Evolutionary conservation across 805 yeast genomes (phyloP), one percentile per base, ranked within the genome.

Genomic region (Lipomyces kockii): DNA sequence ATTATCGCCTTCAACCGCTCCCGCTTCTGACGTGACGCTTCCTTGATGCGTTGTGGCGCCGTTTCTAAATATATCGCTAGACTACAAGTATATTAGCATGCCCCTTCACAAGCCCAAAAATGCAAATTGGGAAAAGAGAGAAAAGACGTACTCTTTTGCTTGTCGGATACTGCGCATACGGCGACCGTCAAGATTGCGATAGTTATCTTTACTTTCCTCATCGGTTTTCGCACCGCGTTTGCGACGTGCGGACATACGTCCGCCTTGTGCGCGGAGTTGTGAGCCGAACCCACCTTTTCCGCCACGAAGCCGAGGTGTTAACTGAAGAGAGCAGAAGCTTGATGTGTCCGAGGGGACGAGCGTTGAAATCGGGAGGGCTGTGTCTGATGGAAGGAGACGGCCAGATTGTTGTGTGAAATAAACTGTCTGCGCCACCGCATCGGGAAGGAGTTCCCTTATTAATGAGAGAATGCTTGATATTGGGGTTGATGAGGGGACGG

Each of bases 271-370:
- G 51, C 80, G 78, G 61, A 83, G 73, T 70, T 78, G 74, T 20
- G 80, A 75, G 0, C 85, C 86, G 72, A 83, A 81, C 2, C 85
- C 86, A 27, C 86, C 86, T 74, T 84, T 83, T n/a, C 86, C 86
- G 7, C 86, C 86, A 49, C 58, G 51, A 25, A 69, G n/a, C 4
- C 71, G 61, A 17, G 54, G 57, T 27, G 55, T 64, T 12, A 67
- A 1, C 5, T 64, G 67, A 49, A 66, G 37, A 5, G 17, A 14
- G 12, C 57, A 7, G 5, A 55, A 35, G 39, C 14, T 17, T 14
- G 59, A 27, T 8, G 27, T 32, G 2, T 9, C 12, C 5, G 20
- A 4, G 11, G 52, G 5, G 11, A 54, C 37, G 11, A 65, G 37
- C 3, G 56, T 6, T 12, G 61, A 53, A 14, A 65, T 29, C 0